These are phyloP conservation scores for Tolypocladium ophioglossoides DNA, from an alignment of 2,329 filamentous ascomycete species.

Conservation along the genomic window DNA sequence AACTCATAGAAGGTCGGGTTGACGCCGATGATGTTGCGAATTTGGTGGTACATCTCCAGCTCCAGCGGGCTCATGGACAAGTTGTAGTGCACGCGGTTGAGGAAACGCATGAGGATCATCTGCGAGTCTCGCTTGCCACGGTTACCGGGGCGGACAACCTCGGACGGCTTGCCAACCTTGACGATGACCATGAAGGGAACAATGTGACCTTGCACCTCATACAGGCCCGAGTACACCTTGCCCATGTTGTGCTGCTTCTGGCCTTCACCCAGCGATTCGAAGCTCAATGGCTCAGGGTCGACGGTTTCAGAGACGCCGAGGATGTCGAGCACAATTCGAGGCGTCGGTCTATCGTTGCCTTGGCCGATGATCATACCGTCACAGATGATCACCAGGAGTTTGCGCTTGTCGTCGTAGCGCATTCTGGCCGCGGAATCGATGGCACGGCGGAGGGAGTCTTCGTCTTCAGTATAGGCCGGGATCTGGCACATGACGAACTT, in stretches of 20 bases:
- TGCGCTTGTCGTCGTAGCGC: constrained; percentile 97
- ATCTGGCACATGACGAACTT: constrained; percentile 99
- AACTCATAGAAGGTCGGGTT: constrained; percentile 99
- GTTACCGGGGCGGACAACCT: constrained; percentile 90
- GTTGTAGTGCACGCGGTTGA: constrained; percentile 98
- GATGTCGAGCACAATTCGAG: constrained; percentile 93
- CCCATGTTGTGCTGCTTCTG: constrained; percentile 99
- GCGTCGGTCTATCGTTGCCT: constrained; percentile 92
- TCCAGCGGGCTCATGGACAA: constrained; percentile 91
- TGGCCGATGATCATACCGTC: constrained; percentile 99
- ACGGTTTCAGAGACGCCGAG: constrained; percentile 87
- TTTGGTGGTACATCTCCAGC: constrained; percentile 97
- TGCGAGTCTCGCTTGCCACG: constrained; percentile 99
- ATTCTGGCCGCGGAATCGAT: constrained; percentile 94
- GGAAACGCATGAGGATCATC: constrained; percentile 97
- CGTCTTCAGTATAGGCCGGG: constrained; percentile 95
- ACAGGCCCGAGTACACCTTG: constrained; percentile 94
- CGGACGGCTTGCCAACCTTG: constrained; percentile 95
- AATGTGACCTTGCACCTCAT: constrained; percentile 96
- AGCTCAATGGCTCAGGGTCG: constrained; percentile 91
- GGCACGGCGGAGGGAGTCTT: constrained; percentile 90
- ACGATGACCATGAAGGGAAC: constrained; percentile 95
- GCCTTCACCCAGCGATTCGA: constrained; percentile 91
- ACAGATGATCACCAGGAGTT: constrained; percentile 83
- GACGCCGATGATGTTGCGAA: constrained; percentile 96